Evolutionary conservation across 2,329 filamentous ascomycete genomes (phyloP).

Genomic region (Orbilia oligospora): DNA sequence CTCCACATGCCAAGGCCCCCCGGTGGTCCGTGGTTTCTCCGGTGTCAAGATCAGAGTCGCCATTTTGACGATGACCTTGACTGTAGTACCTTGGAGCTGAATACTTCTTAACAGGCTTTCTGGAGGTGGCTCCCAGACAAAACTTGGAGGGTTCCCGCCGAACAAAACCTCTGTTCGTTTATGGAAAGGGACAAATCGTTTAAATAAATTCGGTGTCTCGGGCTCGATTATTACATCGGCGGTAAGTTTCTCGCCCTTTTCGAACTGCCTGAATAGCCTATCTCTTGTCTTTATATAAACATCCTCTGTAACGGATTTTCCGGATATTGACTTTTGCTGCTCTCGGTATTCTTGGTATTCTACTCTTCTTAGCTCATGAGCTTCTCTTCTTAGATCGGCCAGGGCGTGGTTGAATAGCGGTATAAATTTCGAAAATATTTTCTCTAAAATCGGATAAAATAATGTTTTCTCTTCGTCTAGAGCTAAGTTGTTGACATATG

Average conservation of each 20-base stretch:
- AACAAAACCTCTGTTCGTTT: slow-evolving; percentile 2
- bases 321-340: slow-evolving; percentile 8
- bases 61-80: slow-evolving; percentile 32
- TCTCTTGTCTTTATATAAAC: slow-evolving; percentile 15
- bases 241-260: slow-evolving; percentile 21
- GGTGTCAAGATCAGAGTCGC: slow-evolving; percentile 10
- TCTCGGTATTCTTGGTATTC: slow-evolving; percentile 17
- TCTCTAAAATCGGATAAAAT: slow-evolving; percentile 34
- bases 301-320: slow-evolving; percentile 6
- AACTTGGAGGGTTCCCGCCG: neutral
- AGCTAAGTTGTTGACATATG: slow-evolving; percentile 22
- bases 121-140: slow-evolving; percentile 3
- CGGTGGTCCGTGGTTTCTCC: slow-evolving; percentile 5
- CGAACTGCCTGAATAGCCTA: slow-evolving; percentile 17
- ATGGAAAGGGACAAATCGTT: neutral
- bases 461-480: neutral
- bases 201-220: neutral
- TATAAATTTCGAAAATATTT: slow-evolving; percentile 29
- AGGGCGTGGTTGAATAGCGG: slow-evolving; percentile 27
- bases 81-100: slow-evolving; percentile 4
- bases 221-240: slow-evolving; percentile 7
- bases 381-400: slow-evolving; percentile 4
- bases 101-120: neutral
- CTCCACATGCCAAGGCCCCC: slow-evolving; percentile 28
- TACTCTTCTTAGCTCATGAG: slow-evolving; percentile 16